phyloP scores from a whole-genome alignment of 169 alveolate species.

The Babesia gibsoni region DNA sequence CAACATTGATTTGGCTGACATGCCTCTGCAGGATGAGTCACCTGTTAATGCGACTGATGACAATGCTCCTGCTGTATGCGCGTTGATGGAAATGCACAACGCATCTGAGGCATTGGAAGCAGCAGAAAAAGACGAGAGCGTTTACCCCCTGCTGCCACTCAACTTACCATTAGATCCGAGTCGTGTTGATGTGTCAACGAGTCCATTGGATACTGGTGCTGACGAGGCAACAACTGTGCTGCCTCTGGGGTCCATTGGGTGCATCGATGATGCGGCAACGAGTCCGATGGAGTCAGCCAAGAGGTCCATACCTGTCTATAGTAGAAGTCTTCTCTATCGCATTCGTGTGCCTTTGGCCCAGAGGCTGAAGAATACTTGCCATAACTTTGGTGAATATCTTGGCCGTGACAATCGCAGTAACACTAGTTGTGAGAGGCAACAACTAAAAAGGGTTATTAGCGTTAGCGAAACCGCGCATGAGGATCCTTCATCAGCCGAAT shows the following conservation, averaged over 20 bases:
- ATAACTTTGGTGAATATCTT: constrained; percentile 3
- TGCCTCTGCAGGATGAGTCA: no score
- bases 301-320: constrained; percentile 47
- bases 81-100: constrained; percentile 19
- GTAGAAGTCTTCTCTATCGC: constrained; percentile 52
- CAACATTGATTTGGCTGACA: neutral
- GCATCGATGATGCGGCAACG: constrained; percentile 14
- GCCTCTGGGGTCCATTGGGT: neutral
- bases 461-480: no score
- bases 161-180: neutral
- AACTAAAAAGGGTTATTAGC: neutral
- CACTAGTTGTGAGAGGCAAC: constrained; percentile 37
- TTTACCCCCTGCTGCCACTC: neutral
- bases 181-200: constrained; percentile 17
- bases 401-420: neutral
- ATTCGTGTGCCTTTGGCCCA: constrained; percentile 59
- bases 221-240: neutral
- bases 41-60: neutral
- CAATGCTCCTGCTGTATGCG: neutral
- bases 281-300: constrained; percentile 26
- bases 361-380: constrained; percentile 44
- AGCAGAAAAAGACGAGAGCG: neutral
- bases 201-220: neutral
- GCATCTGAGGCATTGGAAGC: neutral
- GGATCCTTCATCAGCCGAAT: neutral